These are phyloP conservation scores for Pseudonitzschia multistriata DNA, from an alignment of 108 stramenopile genomes.

Conservation along the genomic window DNA sequence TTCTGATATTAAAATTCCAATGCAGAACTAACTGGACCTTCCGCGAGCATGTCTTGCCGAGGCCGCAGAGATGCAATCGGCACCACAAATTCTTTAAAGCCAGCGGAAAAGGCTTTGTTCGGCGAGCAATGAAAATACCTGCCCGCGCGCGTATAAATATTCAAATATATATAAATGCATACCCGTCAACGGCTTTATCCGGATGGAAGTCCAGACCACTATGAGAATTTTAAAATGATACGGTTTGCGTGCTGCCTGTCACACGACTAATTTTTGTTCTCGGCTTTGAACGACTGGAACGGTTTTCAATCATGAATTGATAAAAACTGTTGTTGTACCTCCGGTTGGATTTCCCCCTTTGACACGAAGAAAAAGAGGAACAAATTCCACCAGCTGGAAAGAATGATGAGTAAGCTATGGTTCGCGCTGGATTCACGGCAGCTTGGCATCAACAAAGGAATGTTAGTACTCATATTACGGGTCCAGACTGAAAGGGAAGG, in stretches of 20 bases:
- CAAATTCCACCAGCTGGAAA: slow-evolving; percentile 1
- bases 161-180: neutral
- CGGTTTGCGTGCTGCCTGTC: neutral
- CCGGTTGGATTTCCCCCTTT: too few species aligned
- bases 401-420: neutral
- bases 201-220: neutral
- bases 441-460: neutral
- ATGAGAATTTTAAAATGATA: neutral
- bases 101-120: neutral
- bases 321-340: neutral
- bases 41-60: neutral
- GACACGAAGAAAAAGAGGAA: neutral
- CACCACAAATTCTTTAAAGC: neutral
- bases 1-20: neutral
- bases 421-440: neutral
- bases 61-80: neutral
- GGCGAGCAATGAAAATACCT: slow-evolving; percentile 5
- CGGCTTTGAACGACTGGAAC: neutral
- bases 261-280: neutral
- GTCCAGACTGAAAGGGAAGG: too few species aligned
- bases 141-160: neutral
- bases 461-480: too few species aligned
- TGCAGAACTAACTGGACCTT: neutral
- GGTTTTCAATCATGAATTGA: neutral
- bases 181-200: slow-evolving; percentile 3